Conservation (phyloP, 176 grass and related monocot species). For the Olyra latifolia region DNA sequence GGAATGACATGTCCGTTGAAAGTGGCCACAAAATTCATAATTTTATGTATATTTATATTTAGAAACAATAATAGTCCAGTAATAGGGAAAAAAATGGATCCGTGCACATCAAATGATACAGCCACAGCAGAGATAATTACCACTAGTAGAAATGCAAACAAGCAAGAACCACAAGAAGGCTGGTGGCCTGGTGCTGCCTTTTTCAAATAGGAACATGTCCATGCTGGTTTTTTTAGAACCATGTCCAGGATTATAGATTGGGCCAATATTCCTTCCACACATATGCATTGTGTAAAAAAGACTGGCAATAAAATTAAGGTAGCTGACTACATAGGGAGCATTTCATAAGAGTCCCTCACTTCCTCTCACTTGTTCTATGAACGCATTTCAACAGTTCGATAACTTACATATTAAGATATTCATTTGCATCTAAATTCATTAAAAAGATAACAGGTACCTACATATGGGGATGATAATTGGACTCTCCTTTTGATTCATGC, state of each 20-base stretch:
- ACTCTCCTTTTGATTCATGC: not conserved
- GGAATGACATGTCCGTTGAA: not conserved
- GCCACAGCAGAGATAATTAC: not conserved
- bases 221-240: not conserved
- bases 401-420: not conserved
- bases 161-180: slow-evolving; percentile 19
- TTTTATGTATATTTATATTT: not conserved
- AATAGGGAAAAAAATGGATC: not conserved
- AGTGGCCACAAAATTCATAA: not conserved
- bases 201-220: not conserved
- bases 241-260: not conserved
- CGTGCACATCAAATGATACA: not conserved
- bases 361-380: not conserved
- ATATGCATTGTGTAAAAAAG: not conserved
- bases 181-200: not conserved
- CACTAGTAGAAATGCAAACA: not conserved
- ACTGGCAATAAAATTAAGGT: not conserved
- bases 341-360: slow-evolving; percentile 3
- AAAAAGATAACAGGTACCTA: not conserved
- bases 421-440: not conserved
- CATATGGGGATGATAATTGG: not conserved
- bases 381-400: not conserved
- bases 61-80: not conserved
- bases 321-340: not conserved
- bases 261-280: not conserved